These are phyloP conservation scores for Aspergillus tanneri DNA, from an alignment of 2,329 filamentous ascomycete genomes.

Conservation along the genomic window DNA sequence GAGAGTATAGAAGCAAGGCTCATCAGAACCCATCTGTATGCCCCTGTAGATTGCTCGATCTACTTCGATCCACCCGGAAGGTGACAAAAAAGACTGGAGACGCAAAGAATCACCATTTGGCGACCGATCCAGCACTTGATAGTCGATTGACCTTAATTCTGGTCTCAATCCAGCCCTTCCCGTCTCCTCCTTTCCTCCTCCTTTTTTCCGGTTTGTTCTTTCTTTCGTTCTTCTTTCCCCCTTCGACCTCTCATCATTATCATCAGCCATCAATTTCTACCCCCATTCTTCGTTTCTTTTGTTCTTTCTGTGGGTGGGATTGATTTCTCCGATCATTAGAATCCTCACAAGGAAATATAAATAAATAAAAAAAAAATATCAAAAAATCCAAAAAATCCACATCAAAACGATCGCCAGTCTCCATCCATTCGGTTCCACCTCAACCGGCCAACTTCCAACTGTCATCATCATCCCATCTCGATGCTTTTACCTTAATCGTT, in stretches of 20 bases:
- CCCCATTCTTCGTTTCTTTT: conserved; percentile 15
- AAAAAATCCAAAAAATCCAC: no score
- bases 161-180: conserved; percentile 15
- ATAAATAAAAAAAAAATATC: no score
- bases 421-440: conserved; percentile 6
- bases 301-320: conserved; percentile 25
- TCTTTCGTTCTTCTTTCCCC: conserved; percentile 26
- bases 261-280: conserved; percentile 13
- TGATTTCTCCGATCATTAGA: no score
- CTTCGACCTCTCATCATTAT: conserved; percentile 6
- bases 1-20: no score
- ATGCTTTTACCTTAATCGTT: conserved; percentile 15
- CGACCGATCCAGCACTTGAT: background rate
- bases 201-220: conserved; percentile 24
- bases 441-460: background rate
- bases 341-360: no score
- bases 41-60: no score
- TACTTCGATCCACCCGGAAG: no score
- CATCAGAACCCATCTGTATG: no score
- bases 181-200: conserved; percentile 21
- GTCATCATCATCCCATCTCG: conserved; percentile 6
- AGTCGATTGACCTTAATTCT: conserved; percentile 13
- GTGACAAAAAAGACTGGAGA: background rate
- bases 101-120: background rate
- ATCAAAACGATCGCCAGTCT: conserved; percentile 10